Percentiles rank a stretch among this genome's conserved stretches.
Conservation (phyloP, 2,329 filamentous ascomycete genomes). For the Sporothrix dimorphospora region DNA sequence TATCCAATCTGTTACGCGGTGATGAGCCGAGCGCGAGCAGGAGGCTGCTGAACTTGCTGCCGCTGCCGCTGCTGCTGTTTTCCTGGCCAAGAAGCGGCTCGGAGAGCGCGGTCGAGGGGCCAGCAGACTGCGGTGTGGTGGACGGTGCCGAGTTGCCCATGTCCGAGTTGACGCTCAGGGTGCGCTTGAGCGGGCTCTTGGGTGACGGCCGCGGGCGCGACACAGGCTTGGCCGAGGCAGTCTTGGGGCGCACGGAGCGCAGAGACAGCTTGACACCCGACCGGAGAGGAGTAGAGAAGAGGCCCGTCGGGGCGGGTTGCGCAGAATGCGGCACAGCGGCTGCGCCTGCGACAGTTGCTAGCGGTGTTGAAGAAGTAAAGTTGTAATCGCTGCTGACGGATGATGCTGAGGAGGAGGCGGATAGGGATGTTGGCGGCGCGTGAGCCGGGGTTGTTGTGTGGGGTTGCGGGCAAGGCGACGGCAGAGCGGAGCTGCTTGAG, state of each 20-base stretch:
- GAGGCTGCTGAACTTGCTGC: conserved; percentile 39
- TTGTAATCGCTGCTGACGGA: conserved; percentile 25
- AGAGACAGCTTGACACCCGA: conserved; percentile 69
- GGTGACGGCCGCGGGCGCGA: conserved; percentile 71
- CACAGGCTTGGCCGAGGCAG: conserved; percentile 56
- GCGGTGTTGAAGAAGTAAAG: conserved; percentile 26
- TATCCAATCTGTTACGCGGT: conserved; percentile 52
- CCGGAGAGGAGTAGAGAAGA: conserved; percentile 66
- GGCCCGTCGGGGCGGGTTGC: conserved; percentile 41
- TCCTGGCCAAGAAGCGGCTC: conserved; percentile 45
- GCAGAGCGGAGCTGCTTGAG: conserved; percentile 61
- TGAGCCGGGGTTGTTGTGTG: conserved; percentile 33
- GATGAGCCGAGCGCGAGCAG: conserved; percentile 46
- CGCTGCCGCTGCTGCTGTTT: conserved; percentile 44
- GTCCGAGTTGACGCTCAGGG: conserved; percentile 70
- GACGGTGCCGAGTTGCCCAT: conserved; percentile 67
- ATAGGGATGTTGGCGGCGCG: conserved; percentile 21
- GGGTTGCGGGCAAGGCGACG: conserved; percentile 51
- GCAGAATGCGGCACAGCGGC: conserved; percentile 29
- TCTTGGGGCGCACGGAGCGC: conserved; percentile 64
- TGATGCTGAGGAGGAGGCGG: conserved; percentile 29
- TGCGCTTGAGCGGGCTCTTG: conserved; percentile 80
- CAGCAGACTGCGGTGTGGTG: conserved; percentile 49
- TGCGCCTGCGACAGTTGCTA: conserved; percentile 23
- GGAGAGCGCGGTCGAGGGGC: conserved; percentile 39